Evolutionary conservation across 1,284 basidiomycete species (phyloP).

Genomic region (Tetrapyrgos nigripes): DNA sequence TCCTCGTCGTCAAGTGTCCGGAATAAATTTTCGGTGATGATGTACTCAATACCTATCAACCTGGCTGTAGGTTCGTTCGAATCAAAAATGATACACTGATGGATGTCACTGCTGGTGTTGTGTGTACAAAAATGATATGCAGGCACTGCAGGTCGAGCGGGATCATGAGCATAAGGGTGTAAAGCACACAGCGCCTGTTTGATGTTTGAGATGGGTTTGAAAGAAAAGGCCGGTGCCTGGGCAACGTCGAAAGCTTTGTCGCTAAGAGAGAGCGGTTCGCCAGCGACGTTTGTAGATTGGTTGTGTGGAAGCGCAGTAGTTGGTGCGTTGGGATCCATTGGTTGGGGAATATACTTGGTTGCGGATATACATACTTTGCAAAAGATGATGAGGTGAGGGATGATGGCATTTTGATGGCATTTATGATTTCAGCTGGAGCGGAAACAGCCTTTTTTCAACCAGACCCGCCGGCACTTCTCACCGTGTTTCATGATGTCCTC

Average conservation of each 20-base stretch:
- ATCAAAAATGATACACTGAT: constrained; percentile 14
- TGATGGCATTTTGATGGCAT: too few species aligned
- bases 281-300: background rate
- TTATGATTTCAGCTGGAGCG: too few species aligned
- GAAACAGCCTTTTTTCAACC: too few species aligned
- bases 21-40: constrained; percentile 9
- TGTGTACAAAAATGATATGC: constrained; percentile 15
- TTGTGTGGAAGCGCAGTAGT: constrained; percentile 4
- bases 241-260: constrained; percentile 3
- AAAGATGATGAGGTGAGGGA: too few species aligned
- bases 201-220: constrained; percentile 11
- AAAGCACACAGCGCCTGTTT: constrained; percentile 14
- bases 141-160: constrained; percentile 9
- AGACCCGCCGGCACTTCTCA: too few species aligned
- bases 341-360: too few species aligned
- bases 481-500: too few species aligned
- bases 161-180: constrained; percentile 12
- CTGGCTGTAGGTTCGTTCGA: constrained; percentile 12
- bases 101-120: constrained; percentile 9
- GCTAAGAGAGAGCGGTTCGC: constrained; percentile 5
- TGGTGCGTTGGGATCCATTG: background rate
- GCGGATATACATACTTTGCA: too few species aligned
- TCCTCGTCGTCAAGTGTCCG: constrained; percentile 11
- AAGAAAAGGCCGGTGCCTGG: constrained; percentile 9
- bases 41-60: constrained; percentile 13